These are phyloP conservation scores for Cercophora sp. DNA, from an alignment of 495 filamentous ascomycete genomes.

Conservation along the genomic window DNA sequence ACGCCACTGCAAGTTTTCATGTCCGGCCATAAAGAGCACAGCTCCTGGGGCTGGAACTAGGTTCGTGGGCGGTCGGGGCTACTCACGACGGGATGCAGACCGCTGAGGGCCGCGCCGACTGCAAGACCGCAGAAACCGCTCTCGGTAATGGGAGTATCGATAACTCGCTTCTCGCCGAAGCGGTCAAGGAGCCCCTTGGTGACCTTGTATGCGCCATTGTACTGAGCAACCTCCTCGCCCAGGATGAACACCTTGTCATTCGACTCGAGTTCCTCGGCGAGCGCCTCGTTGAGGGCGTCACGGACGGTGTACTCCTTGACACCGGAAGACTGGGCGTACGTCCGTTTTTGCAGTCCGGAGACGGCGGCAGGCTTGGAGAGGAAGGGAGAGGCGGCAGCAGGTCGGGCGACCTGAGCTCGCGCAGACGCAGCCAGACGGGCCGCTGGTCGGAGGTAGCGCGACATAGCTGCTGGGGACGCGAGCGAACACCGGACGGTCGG, in stretches of 20 bases:
- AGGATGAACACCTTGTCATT: conserved; percentile 93
- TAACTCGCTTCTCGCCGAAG: conserved; percentile 95
- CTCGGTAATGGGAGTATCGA: conserved; percentile 98
- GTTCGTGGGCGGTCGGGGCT: background rate
- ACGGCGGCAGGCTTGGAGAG: conserved; percentile 45
- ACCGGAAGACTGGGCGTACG: conserved; percentile 55
- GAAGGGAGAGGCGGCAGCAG: conserved; percentile 44
- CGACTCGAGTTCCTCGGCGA: conserved; percentile 92
- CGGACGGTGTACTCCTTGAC: conserved; percentile 92
- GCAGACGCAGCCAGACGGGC: conserved; percentile 68
- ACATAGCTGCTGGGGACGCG: conserved; percentile 40
- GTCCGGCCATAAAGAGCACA: background rate
- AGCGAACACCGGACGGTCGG: conserved; percentile 22
- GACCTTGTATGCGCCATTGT: conserved; percentile 99
- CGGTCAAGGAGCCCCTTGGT: conserved; percentile 94
- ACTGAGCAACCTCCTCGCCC: conserved; percentile 98
- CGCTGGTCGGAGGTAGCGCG: conserved; percentile 78
- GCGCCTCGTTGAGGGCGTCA: conserved; percentile 94
- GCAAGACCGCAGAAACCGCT: conserved; percentile 90
- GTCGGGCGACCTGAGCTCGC: conserved; percentile 43
- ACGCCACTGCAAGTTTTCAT: background rate
- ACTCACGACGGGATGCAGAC: conserved; percentile 88
- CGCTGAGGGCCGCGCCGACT: conserved; percentile 89
- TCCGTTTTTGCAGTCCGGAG: conserved; percentile 42
- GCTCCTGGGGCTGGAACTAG: background rate